Evolutionary conservation across 78 protist genomes (phyloP).

Genomic region (Neovahlkampfia damariscottae): DNA sequence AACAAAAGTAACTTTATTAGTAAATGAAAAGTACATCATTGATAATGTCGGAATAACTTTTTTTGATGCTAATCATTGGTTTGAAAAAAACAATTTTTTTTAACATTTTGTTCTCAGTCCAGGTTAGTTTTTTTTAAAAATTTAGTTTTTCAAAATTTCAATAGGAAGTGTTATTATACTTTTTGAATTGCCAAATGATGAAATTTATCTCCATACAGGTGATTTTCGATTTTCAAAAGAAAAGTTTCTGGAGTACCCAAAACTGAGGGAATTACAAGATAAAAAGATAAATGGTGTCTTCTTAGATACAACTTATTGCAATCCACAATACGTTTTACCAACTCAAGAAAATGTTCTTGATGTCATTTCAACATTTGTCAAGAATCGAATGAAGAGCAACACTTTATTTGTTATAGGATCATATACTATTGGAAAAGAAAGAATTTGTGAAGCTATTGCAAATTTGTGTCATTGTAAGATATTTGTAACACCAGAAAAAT

Average conservation of each 20-base stretch:
- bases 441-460: constrained; percentile 29
- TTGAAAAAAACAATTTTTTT: constrained; percentile 61
- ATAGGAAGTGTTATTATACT: not conserved
- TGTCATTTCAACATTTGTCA: constrained; percentile 14
- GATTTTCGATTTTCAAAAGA: constrained; percentile 51
- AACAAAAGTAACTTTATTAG: not conserved
- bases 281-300: constrained; percentile 20
- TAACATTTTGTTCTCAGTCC: no score
- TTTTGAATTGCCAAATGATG: not conserved
- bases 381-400: not conserved
- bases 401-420: constrained; percentile 54
- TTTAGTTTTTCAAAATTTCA: constrained; percentile 28
- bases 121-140: no score
- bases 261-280: not conserved
- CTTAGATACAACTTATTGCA: constrained; percentile 63
- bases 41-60: constrained; percentile 35
- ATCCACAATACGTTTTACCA: constrained; percentile 57
- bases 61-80: constrained; percentile 77
- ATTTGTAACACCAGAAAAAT: not conserved
- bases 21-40: constrained; percentile 4
- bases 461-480: constrained; percentile 8
- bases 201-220: constrained; percentile 59
- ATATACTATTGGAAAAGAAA: constrained; percentile 71
- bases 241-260: not conserved
- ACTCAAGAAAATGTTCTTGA: constrained; percentile 37